Conservation (phyloP, 768 basidiomycete species). For the Mycena crocata region DNA sequence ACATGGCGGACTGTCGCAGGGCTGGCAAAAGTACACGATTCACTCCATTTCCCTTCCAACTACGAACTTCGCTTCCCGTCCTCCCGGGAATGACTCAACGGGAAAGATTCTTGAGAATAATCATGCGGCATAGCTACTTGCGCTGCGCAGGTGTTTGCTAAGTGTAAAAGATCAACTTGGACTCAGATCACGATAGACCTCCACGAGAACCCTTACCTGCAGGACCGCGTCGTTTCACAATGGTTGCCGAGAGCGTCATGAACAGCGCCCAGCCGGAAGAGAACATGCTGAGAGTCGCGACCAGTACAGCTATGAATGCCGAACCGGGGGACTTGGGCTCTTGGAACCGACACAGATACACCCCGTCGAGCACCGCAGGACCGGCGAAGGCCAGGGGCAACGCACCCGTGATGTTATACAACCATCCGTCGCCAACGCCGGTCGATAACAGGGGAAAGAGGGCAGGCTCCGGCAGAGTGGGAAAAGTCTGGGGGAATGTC, state of each 20-base stretch:
- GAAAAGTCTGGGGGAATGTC: constrained; percentile 4
- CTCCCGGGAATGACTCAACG: too few species aligned
- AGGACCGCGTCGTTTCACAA: background rate
- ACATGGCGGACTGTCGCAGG: too few species aligned
- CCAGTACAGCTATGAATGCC: constrained; percentile 37
- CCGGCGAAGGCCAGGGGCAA: constrained; percentile 32
- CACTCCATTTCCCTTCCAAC: too few species aligned
- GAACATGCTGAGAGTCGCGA: constrained; percentile 43
- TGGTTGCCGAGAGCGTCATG: constrained; percentile 3
- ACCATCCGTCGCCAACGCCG: constrained; percentile 11
- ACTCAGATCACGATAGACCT: too few species aligned
- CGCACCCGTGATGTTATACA: background rate
- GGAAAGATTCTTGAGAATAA: too few species aligned
- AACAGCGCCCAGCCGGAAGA: constrained; percentile 35
- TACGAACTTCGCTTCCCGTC: too few species aligned
- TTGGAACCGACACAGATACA: constrained; percentile 39
- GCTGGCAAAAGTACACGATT: too few species aligned
- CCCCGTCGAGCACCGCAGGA: constrained; percentile 37
- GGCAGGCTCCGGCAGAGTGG: background rate
- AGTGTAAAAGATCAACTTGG: too few species aligned
- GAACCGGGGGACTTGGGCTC: constrained; percentile 25
- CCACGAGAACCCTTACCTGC: too few species aligned
- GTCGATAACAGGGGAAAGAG: constrained; percentile 7
- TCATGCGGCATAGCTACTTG: too few species aligned
- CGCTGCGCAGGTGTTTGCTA: too few species aligned